These are phyloP conservation scores for Lyophyllum semitale DNA, from an alignment of 768 basidiomycete genomes.

Conservation along the genomic window DNA sequence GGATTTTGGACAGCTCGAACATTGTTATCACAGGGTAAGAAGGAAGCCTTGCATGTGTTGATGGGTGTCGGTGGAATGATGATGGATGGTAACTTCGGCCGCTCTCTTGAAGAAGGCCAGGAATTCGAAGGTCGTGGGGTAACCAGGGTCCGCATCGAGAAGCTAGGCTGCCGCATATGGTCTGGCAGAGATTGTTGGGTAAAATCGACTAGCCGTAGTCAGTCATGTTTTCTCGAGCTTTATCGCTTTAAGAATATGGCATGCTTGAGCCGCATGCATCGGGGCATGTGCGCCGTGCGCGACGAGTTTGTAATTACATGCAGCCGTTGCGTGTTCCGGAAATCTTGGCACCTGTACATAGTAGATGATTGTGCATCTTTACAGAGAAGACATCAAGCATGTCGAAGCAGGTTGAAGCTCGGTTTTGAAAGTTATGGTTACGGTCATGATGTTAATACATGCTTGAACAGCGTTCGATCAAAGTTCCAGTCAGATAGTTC, in stretches of 20 bases:
- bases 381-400: not conserved
- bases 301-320: not conserved
- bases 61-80: constrained; percentile 25
- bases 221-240: not conserved
- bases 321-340: not conserved
- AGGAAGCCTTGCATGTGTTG: constrained; percentile 1
- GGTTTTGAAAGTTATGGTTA: not conserved
- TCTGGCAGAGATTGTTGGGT: not conserved
- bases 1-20: not conserved
- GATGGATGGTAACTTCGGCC: constrained; percentile 24
- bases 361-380: too few species aligned
- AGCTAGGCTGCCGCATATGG: not conserved
- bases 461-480: too few species aligned
- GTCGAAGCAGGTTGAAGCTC: too few species aligned
- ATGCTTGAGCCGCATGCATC: constrained; percentile 6
- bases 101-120: constrained; percentile 9
- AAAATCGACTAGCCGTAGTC: not conserved
- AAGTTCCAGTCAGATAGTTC: not conserved
- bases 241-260: not conserved
- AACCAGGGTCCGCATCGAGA: constrained; percentile 7
- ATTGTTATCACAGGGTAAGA: not conserved
- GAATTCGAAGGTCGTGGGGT: constrained; percentile 4
- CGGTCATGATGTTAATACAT: too few species aligned
- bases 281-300: not conserved
- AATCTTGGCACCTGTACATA: not conserved